phyloP scores from a whole-genome alignment of 2,329 filamentous ascomycete species.

The Nemania diffusa region DNA sequence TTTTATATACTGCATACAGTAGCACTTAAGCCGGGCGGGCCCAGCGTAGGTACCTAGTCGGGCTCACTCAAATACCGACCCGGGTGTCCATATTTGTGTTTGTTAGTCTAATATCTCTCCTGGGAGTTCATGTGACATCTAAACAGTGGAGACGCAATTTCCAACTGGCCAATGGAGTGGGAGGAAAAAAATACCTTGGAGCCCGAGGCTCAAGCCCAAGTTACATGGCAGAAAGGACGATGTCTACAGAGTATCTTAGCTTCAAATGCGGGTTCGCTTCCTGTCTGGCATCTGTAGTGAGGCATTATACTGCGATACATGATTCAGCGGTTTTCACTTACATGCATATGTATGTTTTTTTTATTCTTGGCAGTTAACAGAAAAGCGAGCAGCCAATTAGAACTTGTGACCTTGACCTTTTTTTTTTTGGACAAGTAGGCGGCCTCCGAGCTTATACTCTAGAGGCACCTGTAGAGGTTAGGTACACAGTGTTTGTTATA shows the following conservation, averaged over 20 bases:
- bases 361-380: background rate
- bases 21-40: too few relatives aligned
- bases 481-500: background rate
- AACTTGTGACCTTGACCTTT: background rate
- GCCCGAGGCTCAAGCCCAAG: constrained; percentile 1
- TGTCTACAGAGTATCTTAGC: background rate
- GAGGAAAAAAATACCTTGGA: constrained; percentile 15
- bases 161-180: constrained; percentile 20
- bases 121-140: constrained; percentile 29
- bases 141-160: constrained; percentile 31
- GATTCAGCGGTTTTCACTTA: background rate
- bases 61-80: too few relatives aligned
- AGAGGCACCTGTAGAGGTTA: too few relatives aligned
- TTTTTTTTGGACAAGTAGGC: background rate
- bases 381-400: background rate
- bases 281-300: background rate
- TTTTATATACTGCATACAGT: too few relatives aligned
- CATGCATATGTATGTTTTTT: background rate
- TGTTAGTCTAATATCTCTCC: background rate
- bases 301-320: background rate
- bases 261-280: background rate
- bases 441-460: background rate
- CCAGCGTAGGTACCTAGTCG: too few relatives aligned
- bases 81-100: background rate
- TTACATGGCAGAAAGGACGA: background rate